Conservation (phyloP, 2,329 filamentous ascomycete genomes). For the Chaetomiaceae sp. region DNA sequence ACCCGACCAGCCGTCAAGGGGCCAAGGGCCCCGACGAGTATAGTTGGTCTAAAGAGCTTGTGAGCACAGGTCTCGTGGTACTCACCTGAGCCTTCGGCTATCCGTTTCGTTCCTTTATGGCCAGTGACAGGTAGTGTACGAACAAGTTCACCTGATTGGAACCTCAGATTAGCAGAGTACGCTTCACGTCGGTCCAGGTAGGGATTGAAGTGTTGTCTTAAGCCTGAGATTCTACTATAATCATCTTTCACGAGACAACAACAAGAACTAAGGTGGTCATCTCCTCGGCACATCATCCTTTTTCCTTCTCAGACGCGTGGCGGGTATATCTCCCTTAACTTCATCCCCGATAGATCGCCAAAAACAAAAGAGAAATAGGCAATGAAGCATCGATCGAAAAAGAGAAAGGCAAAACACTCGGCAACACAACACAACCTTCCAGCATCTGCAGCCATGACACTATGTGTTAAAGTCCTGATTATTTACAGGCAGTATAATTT, state of each 20-base stretch:
- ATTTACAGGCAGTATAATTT: constrained; percentile 4
- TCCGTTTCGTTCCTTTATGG: no score
- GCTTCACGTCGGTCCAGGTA: no score
- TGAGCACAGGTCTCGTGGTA: no score
- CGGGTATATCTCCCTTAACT: constrained; percentile 2
- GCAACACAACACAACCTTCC: no score
- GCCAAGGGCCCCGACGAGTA: no score
- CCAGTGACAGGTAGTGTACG: no score
- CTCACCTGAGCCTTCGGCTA: no score
- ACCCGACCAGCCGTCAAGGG: no score
- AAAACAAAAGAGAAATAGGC: not conserved
- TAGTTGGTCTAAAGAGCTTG: no score
- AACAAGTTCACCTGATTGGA: no score
- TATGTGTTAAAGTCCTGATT: not conserved
- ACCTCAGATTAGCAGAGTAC: no score
- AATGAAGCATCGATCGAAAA: constrained; percentile 1
- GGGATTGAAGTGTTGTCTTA: not conserved
- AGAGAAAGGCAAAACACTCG: constrained; percentile 1
- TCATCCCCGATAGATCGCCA: not conserved
- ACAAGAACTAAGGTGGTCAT: not conserved
- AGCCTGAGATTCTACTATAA: not conserved
- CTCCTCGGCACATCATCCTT: not conserved
- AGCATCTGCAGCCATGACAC: no score
- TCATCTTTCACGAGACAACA: not conserved
- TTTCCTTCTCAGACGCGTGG: not conserved